A percentile compares a stretch with the other conserved stretches of the same genome.
These are phyloP conservation scores for Candida sakaeoensis DNA, from an alignment of 805 yeast genomes.

Conservation along the genomic window DNA sequence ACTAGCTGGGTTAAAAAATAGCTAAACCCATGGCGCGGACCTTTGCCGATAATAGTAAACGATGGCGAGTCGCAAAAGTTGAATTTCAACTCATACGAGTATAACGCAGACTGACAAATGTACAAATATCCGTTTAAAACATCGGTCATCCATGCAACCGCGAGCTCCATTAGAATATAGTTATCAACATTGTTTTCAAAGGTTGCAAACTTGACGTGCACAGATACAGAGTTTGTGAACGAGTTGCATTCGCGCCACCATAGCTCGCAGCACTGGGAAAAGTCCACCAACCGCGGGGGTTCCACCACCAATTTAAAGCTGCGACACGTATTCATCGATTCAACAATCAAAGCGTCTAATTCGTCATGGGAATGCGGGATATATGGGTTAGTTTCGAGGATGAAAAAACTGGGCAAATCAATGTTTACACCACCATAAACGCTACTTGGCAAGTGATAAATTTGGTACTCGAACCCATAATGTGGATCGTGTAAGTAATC, in stretches of 20 bases:
- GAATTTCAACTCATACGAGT: slow-evolving; percentile 53
- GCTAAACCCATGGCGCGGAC: slow-evolving; percentile 42
- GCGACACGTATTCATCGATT: slow-evolving; percentile 16
- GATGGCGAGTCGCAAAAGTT: slow-evolving; percentile 54
- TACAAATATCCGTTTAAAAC: slow-evolving; percentile 43
- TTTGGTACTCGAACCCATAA: slow-evolving; percentile 43
- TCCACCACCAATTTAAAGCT: background rate
- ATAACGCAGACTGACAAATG: slow-evolving; percentile 52
- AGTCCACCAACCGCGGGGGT: slow-evolving; percentile 30
- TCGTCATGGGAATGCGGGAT: slow-evolving; percentile 27
- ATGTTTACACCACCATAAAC: no score
- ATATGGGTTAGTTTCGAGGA: slow-evolving; percentile 34
- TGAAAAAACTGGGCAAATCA: slow-evolving; percentile 6
- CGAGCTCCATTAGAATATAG: slow-evolving; percentile 50
- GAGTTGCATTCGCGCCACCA: slow-evolving; percentile 40
- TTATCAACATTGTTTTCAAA: slow-evolving; percentile 31
- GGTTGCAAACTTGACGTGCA: slow-evolving; percentile 38
- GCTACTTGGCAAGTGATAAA: slow-evolving; percentile 8
- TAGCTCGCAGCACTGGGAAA: slow-evolving; percentile 38
- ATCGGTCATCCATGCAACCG: slow-evolving; percentile 45
- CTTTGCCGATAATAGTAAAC: slow-evolving; percentile 50
- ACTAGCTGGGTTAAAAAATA: slow-evolving; percentile 32
- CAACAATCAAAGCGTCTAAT: slow-evolving; percentile 18
- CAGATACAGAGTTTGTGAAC: slow-evolving; percentile 32
- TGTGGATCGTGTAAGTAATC: slow-evolving; percentile 26